A percentile compares a stretch with the other conserved stretches of the same genome.
Evolutionary conservation across 306 rosid genomes (phyloP).

Genomic region (Citrullus mucosospermus): DNA sequence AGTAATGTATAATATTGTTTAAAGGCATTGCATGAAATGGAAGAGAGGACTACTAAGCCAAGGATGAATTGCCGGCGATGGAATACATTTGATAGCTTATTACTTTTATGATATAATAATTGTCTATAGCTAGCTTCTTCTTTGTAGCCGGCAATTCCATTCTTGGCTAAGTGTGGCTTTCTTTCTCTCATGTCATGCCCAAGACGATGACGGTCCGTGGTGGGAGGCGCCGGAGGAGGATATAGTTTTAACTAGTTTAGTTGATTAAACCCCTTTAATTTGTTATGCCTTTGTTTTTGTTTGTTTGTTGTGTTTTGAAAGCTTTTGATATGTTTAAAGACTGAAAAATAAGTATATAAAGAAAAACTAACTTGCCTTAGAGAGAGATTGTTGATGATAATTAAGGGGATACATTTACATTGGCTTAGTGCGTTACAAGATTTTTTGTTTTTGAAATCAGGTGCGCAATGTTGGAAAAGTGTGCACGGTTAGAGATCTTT

Average conservation of each 20-base stretch:
- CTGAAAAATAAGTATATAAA: not conserved
- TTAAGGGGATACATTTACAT: no score
- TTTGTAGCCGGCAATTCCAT: conserved; percentile 9
- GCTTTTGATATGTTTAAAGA: not conserved
- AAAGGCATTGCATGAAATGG: conserved; percentile 3
- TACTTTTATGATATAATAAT: not conserved
- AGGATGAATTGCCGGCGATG: conserved; percentile 8
- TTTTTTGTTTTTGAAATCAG: no score
- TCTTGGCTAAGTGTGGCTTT: conserved; percentile 10
- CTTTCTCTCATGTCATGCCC: conserved; percentile 5
- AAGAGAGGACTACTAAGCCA: conserved; percentile 10
- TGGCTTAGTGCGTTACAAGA: no score
- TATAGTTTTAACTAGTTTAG: no score
- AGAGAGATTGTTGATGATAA: not conserved
- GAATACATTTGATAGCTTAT: no score
- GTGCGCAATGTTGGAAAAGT: no score
- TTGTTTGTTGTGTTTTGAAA: not conserved
- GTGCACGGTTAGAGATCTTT: no score
- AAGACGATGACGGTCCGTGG: not conserved
- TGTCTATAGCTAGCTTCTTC: not conserved
- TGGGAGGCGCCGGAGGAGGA: not conserved
- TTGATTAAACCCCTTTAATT: no score
- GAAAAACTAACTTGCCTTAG: no score
- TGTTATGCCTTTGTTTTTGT: not conserved
- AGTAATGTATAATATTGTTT: not conserved